These are phyloP conservation scores for Gypsophila paniculata DNA, from an alignment of 179 eudicot species.

Conservation along the genomic window DNA sequence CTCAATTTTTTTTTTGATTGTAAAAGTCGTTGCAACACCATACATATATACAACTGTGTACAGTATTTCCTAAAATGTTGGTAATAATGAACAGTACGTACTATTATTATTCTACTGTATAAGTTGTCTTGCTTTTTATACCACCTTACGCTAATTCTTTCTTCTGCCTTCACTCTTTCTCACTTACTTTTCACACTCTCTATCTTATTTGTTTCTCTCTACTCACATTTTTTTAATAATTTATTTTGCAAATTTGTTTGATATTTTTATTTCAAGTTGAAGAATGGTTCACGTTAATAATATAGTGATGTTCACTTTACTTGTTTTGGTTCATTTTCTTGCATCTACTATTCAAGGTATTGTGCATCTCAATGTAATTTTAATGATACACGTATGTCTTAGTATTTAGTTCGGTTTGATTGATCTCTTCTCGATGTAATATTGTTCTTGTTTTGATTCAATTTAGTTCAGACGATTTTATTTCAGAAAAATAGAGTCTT, in stretches of 20 bases:
- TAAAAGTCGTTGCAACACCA: too few species aligned
- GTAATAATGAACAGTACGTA: conserved; percentile 5
- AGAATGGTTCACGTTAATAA: background rate
- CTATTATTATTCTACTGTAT: background rate
- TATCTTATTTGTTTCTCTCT: background rate
- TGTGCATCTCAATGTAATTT: background rate
- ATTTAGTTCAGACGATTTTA: too few species aligned
- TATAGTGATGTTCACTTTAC: background rate
- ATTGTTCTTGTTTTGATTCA: too few species aligned
- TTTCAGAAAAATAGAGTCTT: too few species aligned
- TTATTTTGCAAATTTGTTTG: background rate
- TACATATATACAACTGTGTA: background rate
- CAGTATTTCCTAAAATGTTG: background rate
- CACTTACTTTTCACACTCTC: too few species aligned
- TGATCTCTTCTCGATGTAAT: too few species aligned
- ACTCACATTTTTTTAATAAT: background rate
- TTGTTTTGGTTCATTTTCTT: background rate
- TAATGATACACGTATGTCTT: too few species aligned
- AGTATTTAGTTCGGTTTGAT: too few species aligned
- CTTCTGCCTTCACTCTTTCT: background rate
- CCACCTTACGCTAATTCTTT: background rate
- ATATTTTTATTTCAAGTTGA: background rate
- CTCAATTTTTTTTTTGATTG: background rate
- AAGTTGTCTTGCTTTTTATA: conserved; percentile 13
- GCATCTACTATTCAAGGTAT: conserved; percentile 18